Conservation (phyloP, 495 filamentous ascomycete genomes). For the Geoglossum glabrum region DNA sequence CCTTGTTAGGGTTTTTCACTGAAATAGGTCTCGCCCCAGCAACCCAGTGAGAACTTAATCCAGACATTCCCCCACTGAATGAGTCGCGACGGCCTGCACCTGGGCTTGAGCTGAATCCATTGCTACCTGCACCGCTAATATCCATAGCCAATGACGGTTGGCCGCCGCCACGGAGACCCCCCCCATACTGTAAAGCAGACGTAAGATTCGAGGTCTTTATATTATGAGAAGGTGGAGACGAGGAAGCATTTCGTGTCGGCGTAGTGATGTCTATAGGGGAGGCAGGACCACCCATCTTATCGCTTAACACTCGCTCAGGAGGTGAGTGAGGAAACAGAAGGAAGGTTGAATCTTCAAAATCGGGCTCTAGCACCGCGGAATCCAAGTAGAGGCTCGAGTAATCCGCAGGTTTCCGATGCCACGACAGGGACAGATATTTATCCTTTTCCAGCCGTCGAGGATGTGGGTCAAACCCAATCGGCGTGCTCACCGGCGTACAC, state of each 20-base stretch:
- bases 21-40: conserved; percentile 74
- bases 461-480: conserved; percentile 20
- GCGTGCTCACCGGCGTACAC: conserved; percentile 24
- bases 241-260: conserved; percentile 33
- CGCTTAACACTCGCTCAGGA: conserved; percentile 1
- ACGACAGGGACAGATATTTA: conserved; percentile 20
- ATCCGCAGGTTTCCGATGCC: conserved; percentile 19
- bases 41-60: conserved; percentile 27
- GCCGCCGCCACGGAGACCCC: conserved; percentile 10
- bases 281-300: conserved; percentile 28
- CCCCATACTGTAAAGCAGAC: conserved; percentile 34
- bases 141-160: conserved; percentile 14
- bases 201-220: conserved; percentile 42
- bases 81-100: conserved; percentile 53
- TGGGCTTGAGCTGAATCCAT: conserved; percentile 23
- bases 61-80: conserved; percentile 29
- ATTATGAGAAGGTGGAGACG: conserved; percentile 24
- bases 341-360: conserved; percentile 23
- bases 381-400: conserved; percentile 12
- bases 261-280: conserved; percentile 47
- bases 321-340: conserved; percentile 24
- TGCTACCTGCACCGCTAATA: conserved; percentile 10
- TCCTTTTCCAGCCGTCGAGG: conserved; percentile 24
- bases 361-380: conserved; percentile 19
- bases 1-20: conserved; percentile 53